These are phyloP conservation scores for Aspergillus sp. DNA, from an alignment of 2,329 filamentous ascomycete genomes.

Conservation along the genomic window DNA sequence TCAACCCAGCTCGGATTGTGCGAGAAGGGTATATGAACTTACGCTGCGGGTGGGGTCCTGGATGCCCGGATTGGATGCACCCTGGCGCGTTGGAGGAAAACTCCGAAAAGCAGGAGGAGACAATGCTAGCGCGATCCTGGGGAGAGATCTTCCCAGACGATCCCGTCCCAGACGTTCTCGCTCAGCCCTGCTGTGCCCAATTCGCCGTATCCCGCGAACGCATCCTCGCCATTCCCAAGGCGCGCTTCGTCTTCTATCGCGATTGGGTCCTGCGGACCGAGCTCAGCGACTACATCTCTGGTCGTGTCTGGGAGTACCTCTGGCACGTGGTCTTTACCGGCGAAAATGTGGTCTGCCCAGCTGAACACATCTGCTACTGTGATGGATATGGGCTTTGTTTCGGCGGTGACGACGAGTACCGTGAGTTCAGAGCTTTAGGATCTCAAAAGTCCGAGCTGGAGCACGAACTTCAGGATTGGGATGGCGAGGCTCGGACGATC, in stretches of 20 bases:
- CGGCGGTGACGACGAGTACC: conserved; percentile 42
- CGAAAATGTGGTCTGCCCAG: conserved; percentile 35
- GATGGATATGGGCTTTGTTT: conserved; percentile 58
- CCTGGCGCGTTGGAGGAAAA: conserved; percentile 34
- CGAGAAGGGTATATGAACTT: conserved; percentile 52
- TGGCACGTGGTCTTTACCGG: conserved; percentile 57
- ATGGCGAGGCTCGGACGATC: conserved; percentile 30
- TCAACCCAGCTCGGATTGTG: conserved; percentile 46
- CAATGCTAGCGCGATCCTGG: conserved; percentile 40
- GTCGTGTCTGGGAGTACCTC: conserved; percentile 55
- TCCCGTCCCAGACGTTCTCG: conserved; percentile 42
- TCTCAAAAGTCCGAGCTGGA: conserved; percentile 33
- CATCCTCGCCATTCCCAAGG: conserved; percentile 46
- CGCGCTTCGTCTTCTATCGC: conserved; percentile 49
- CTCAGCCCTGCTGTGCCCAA: conserved; percentile 57
- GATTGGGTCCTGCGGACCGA: conserved; percentile 55
- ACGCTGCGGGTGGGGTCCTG: conserved; percentile 51
- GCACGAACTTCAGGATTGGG: conserved; percentile 32
- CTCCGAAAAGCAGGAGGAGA: conserved; percentile 40
- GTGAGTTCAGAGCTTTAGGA: conserved; percentile 42
- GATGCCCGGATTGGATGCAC: conserved; percentile 53
- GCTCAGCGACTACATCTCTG: conserved; percentile 48
- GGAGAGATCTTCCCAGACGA: conserved; percentile 40
- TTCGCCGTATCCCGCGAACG: conserved; percentile 54
- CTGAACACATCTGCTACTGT: conserved; percentile 53